Percentiles rank a stretch among this genome's conserved stretches.
Conservation (phyloP, 805 yeast genomes). For the Candida pseudofarinosa region DNA sequence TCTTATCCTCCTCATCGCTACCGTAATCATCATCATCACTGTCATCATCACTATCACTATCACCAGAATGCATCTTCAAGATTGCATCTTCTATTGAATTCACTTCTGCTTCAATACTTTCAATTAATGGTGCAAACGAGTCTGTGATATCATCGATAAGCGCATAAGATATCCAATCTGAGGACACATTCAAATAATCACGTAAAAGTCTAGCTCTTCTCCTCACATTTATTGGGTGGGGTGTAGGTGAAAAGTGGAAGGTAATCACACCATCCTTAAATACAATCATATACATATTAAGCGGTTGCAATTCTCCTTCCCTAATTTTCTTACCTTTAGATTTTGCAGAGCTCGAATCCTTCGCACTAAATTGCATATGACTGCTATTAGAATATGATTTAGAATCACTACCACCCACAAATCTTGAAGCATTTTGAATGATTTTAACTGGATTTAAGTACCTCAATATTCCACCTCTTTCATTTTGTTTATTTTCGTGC, state of each 20-base stretch:
- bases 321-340: slow-evolving; percentile 30
- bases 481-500: slow-evolving; percentile 18
- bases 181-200: slow-evolving; percentile 84
- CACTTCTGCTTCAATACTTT: slow-evolving; percentile 90
- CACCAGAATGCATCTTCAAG: slow-evolving; percentile 76
- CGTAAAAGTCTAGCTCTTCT: slow-evolving; percentile 83
- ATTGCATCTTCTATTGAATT: slow-evolving; percentile 93
- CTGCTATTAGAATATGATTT: slow-evolving; percentile 4
- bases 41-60: slow-evolving; percentile 39
- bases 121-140: slow-evolving; percentile 95
- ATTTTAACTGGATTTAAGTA: slow-evolving; percentile 12
- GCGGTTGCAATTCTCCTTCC: slow-evolving; percentile 70
- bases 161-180: slow-evolving; percentile 98
- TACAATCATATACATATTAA: slow-evolving; percentile 89
- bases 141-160: slow-evolving; percentile 95
- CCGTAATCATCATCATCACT: slow-evolving; percentile 24
- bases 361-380: slow-evolving; percentile 6
- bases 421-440: slow-evolving; percentile 9
- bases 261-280: slow-evolving; percentile 89
- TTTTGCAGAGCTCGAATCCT: slow-evolving; percentile 16
- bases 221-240: slow-evolving; percentile 94
- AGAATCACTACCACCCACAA: slow-evolving; percentile 8
- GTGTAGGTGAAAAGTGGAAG: slow-evolving; percentile 91
- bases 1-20: slow-evolving; percentile 6
- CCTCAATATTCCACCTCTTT: slow-evolving; percentile 14